Conservation (phyloP, 208 protist species). For the Wallacemonas rigidus region DNA sequence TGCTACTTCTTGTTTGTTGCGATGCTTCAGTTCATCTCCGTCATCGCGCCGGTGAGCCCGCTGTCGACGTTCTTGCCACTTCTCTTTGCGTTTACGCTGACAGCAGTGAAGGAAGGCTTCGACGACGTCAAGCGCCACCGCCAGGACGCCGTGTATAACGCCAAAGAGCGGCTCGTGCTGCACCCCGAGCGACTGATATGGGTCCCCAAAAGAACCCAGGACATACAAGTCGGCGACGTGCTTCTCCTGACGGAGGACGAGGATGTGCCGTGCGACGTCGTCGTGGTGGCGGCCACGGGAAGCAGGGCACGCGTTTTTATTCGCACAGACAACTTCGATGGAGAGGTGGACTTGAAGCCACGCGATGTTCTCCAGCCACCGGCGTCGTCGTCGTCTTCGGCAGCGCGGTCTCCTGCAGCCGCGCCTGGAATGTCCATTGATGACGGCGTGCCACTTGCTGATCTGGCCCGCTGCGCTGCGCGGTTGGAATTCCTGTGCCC, state of each 20-base stretch:
- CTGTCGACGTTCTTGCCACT: slow-evolving; percentile 92
- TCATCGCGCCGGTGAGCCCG: slow-evolving; percentile 93
- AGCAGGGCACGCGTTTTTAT: slow-evolving; percentile 62
- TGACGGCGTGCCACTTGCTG: slow-evolving; percentile 18
- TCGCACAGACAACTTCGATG: slow-evolving; percentile 94
- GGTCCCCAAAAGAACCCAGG: slow-evolving; percentile 35
- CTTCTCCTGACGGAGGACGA: slow-evolving; percentile 68
- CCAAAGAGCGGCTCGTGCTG: slow-evolving; percentile 47
- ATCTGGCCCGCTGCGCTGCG: slow-evolving; percentile 24
- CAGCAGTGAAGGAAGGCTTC: slow-evolving; percentile 94
- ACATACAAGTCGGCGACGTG: slow-evolving; percentile 87
- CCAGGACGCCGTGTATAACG: slow-evolving; percentile 84
- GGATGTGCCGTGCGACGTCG: slow-evolving; percentile 92
- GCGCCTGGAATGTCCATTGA: slow-evolving; percentile 15
- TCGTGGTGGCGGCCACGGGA: slow-evolving; percentile 65
- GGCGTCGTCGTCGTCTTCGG: neutral
- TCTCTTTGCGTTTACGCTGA: slow-evolving; percentile 92
- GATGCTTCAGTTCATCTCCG: slow-evolving; percentile 90
- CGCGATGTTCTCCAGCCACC: slow-evolving; percentile 56
- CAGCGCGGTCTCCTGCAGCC: neutral
- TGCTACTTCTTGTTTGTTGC: slow-evolving; percentile 97
- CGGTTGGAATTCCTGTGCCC: slow-evolving; percentile 55
- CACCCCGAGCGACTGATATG: slow-evolving; percentile 20
- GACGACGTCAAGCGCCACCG: slow-evolving; percentile 92
- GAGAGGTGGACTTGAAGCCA: slow-evolving; percentile 93